Conservation (phyloP, 495 filamentous ascomycete species). For the Penicillium malachiteum region DNA sequence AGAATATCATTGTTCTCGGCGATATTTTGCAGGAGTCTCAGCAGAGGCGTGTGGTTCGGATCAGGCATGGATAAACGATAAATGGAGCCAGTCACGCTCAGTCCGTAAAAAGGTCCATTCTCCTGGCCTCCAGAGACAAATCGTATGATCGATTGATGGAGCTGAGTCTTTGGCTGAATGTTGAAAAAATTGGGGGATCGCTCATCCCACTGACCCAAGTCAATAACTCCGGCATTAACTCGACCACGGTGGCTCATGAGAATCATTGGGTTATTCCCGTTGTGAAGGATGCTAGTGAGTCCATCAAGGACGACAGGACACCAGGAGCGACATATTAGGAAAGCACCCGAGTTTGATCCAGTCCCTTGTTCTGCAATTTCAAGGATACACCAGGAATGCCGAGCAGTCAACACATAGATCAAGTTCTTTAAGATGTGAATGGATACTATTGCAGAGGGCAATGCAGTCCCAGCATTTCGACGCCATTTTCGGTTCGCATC, state of each 20-base stretch:
- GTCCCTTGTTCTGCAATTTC: constrained; percentile 6
- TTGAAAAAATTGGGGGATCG: not conserved
- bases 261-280: constrained; percentile 19
- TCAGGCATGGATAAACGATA: constrained; percentile 58
- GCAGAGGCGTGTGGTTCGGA: constrained; percentile 55
- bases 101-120: constrained; percentile 48
- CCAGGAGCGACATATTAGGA: constrained; percentile 31
- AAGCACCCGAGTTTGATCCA: constrained; percentile 15
- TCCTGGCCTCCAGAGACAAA: constrained; percentile 17
- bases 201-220: too few relatives aligned
- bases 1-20: constrained; percentile 40
- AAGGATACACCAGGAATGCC: constrained; percentile 41
- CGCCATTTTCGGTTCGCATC: constrained; percentile 32
- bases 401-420: constrained; percentile 45
- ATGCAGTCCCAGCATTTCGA: constrained; percentile 25
- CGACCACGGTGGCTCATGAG: constrained; percentile 24
- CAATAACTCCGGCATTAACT: too few relatives aligned
- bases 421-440: constrained; percentile 39
- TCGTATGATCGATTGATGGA: constrained; percentile 35
- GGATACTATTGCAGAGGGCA: constrained; percentile 43
- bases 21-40: constrained; percentile 63
- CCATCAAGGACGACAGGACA: constrained; percentile 38
- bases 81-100: constrained; percentile 64
- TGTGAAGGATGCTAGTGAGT: constrained; percentile 35
- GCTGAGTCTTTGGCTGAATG: constrained; percentile 19